Evolutionary conservation across 2,329 filamentous ascomycete genomes (phyloP).

Genomic region (Coniochaeta sp.): DNA sequence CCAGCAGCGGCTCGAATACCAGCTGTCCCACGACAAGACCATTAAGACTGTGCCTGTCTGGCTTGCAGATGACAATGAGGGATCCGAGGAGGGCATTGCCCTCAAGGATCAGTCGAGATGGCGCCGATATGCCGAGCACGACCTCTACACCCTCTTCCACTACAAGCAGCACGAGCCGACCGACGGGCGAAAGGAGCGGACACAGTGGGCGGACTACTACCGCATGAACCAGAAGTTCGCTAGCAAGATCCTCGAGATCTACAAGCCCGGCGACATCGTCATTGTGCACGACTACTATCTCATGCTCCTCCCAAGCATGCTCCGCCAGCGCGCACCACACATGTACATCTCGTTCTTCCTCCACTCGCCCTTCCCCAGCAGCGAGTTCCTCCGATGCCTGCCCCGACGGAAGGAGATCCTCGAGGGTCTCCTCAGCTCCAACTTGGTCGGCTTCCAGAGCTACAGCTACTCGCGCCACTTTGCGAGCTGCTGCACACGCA

Average conservation of each 20-base stretch:
- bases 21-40: conserved; percentile 64
- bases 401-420: conserved; percentile 84
- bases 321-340: conserved; percentile 78
- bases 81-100: conserved; percentile 57
- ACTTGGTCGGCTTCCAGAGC: conserved; percentile 92
- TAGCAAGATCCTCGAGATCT: conserved; percentile 78
- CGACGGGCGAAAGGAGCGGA: conserved; percentile 72
- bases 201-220: conserved; percentile 89
- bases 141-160: conserved; percentile 88
- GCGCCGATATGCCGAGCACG: conserved; percentile 84
- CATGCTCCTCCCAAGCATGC: conserved; percentile 78
- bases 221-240: conserved; percentile 90
- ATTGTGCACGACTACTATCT: conserved; percentile 94
- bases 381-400: conserved; percentile 87
- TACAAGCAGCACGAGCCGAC: conserved; percentile 92
- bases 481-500: conserved; percentile 84
- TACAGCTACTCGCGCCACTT: conserved; percentile 95
- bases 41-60: conserved; percentile 83
- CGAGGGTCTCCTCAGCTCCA: conserved; percentile 82
- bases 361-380: conserved; percentile 91
- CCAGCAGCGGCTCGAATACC: conserved; percentile 64
- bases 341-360: conserved; percentile 95
- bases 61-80: conserved; percentile 72
- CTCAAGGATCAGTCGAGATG: conserved; percentile 80
- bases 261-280: conserved; percentile 88